Percentiles rank a stretch among this genome's conserved stretches.
phyloP scores from a whole-genome alignment of 2,329 filamentous ascomycete species.

The Colletotrichum agaves region DNA sequence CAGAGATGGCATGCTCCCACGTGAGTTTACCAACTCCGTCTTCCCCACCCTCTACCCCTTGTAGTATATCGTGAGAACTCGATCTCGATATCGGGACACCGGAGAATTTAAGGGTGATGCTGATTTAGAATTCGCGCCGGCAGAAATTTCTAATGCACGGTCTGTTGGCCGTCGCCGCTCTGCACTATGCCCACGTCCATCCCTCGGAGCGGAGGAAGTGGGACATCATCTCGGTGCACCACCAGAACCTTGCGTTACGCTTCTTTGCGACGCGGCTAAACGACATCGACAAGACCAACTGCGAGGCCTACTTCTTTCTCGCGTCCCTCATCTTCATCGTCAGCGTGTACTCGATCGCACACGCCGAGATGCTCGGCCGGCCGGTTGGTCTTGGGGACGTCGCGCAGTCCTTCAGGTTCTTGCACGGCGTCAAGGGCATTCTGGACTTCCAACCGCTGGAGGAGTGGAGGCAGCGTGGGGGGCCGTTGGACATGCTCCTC shows the following conservation, averaged over 20 bases:
- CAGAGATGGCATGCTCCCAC: conserved; percentile 33
- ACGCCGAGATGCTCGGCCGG: conserved; percentile 3
- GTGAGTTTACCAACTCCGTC: neutral
- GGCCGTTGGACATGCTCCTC: conserved; percentile 36
- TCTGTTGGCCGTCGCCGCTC: conserved; percentile 46
- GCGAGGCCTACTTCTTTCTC: conserved; percentile 46
- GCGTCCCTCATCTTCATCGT: conserved; percentile 48
- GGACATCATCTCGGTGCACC: conserved; percentile 45
- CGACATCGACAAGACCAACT: conserved; percentile 44
- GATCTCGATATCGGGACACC: neutral
- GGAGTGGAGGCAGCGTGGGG: conserved; percentile 38
- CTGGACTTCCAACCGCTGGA: conserved; percentile 42
- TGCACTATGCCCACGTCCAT: conserved; percentile 44
- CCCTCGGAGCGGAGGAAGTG: conserved; percentile 41
- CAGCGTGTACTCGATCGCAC: conserved; percentile 44
- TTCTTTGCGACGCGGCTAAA: conserved; percentile 44
- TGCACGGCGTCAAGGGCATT: conserved; percentile 46
- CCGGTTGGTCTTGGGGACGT: conserved; percentile 44
- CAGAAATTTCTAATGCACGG: conserved; percentile 47
- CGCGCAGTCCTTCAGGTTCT: conserved; percentile 46
- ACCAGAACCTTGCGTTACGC: conserved; percentile 46
- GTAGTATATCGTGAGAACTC: neutral
- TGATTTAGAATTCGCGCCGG: conserved; percentile 36
- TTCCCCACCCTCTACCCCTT: neutral
- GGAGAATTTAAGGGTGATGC: too few relatives aligned